A percentile compares a stretch with the other conserved stretches of the same genome.
Conservation (phyloP, 2,329 filamentous ascomycete species). For the Xylaria sp. region DNA sequence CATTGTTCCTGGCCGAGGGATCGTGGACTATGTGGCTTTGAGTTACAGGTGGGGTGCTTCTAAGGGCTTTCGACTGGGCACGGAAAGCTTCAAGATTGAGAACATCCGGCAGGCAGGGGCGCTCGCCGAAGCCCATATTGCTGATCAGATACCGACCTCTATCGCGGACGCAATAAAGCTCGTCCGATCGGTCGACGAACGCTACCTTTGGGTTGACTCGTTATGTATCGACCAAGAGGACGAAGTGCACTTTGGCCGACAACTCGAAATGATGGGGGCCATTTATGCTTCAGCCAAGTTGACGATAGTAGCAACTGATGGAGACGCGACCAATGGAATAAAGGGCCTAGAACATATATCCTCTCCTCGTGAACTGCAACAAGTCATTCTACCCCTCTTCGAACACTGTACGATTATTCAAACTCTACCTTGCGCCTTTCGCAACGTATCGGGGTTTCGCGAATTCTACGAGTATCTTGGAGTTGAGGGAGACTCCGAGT, state of each 20-base stretch:
- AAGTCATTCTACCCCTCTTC: not conserved
- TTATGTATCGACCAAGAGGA: conserved; percentile 1
- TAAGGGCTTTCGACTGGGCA: not conserved
- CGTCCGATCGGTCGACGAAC: not conserved
- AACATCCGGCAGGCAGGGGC: not conserved
- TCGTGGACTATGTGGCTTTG: not conserved
- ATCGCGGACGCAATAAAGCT: conserved; percentile 3
- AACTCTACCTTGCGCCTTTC: not conserved
- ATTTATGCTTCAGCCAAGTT: conserved; percentile 4
- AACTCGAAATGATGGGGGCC: conserved; percentile 14
- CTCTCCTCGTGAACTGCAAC: not conserved
- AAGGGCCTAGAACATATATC: not conserved
- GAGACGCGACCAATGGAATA: not conserved
- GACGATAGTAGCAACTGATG: conserved; percentile 7
- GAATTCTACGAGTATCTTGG: no score
- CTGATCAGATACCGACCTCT: not conserved
- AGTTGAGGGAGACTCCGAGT: not conserved
- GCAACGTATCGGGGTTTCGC: not conserved
- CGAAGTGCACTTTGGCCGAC: not conserved
- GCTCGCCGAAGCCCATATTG: not conserved
- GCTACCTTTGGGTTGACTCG: conserved; percentile 10
- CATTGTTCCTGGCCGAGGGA: not conserved
- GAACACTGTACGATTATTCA: not conserved
- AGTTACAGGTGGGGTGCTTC: conserved; percentile 17
- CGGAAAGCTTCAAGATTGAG: not conserved